Percentiles rank a stretch among this genome's conserved stretches.
phyloP scores from a whole-genome alignment of 257 asterid genomes.

The Nyctanthes arbortristis region DNA sequence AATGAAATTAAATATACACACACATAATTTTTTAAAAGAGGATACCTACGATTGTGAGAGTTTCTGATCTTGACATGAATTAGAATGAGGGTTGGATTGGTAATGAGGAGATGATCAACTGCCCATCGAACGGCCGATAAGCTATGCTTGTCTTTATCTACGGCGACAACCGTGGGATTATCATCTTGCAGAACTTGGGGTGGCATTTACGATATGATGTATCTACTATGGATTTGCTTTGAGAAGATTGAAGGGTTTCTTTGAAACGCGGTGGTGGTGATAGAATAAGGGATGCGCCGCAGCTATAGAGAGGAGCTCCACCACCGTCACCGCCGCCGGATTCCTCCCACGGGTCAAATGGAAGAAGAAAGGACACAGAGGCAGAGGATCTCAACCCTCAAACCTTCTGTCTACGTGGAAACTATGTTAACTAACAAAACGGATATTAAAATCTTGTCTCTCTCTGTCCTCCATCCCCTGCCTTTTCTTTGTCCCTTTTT shows the following conservation, averaged over 20 bases:
- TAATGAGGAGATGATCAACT: conserved; percentile 44
- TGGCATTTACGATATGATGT: conserved; percentile 13
- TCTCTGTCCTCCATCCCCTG: conserved; percentile 19
- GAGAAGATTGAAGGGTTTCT: not conserved
- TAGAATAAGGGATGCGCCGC: conserved; percentile 25
- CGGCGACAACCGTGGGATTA: conserved; percentile 52
- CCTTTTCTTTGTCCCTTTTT: no score
- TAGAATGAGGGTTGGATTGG: conserved; percentile 38
- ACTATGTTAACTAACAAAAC: not conserved
- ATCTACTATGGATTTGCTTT: not conserved
- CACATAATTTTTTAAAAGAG: no score
- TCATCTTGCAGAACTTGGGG: conserved; percentile 21
- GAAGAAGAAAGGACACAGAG: conserved; percentile 6
- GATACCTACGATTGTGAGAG: conserved; percentile 51
- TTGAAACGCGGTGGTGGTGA: conserved; percentile 35
- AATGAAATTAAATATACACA: not conserved
- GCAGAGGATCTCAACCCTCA: not conserved
- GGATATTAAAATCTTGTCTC: conserved; percentile 17
- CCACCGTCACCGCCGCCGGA: conserved; percentile 32
- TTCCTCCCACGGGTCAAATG: conserved; percentile 26
- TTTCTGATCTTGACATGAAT: conserved; percentile 51
- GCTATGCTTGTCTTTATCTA: conserved; percentile 63
- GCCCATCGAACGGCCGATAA: conserved; percentile 63
- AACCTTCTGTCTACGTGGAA: not conserved
- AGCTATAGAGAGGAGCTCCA: conserved; percentile 5